Percentiles rank a stretch among this genome's conserved stretches.
These are phyloP conservation scores for Phytophthora pisi DNA, from an alignment of 352 stramenopile genomes.

Conservation along the genomic window DNA sequence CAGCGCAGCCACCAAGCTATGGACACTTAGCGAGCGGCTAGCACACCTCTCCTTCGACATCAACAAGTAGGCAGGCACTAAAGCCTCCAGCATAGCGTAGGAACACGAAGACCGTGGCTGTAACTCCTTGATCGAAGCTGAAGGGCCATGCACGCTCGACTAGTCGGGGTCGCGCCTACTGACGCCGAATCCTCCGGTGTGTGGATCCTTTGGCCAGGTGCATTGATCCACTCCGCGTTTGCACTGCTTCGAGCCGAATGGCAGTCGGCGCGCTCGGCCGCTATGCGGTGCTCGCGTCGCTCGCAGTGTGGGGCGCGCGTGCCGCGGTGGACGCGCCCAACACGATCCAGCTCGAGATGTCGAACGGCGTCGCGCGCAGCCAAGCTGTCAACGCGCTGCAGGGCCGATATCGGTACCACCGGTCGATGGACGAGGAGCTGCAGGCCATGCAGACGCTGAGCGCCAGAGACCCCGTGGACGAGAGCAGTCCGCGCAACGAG, in stretches of 20 bases:
- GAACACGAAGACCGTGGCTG: conserved; percentile 6
- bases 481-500: not conserved
- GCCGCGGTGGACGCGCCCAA: conserved; percentile 12
- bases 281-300: conserved; percentile 23
- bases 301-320: conserved; percentile 9
- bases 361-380: conserved; percentile 27
- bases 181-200: conserved; percentile 19
- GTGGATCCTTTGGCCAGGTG: conserved; percentile 7
- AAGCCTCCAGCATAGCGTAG: not conserved
- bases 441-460: conserved; percentile 6
- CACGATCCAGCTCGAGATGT: conserved; percentile 56
- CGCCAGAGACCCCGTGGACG: conserved; percentile 1
- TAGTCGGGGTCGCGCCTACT: conserved; percentile 19
- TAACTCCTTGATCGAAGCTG: conserved; percentile 13
- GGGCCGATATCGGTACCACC: conserved; percentile 23
- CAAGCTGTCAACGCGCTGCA: conserved; percentile 20
- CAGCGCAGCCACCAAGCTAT: conserved; percentile 41
- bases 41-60: conserved; percentile 38
- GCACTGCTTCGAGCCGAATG: conserved; percentile 6
- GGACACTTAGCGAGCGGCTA: conserved; percentile 48
- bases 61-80: conserved; percentile 17
- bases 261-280: conserved; percentile 4
- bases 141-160: conserved; percentile 7
- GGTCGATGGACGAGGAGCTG: conserved; percentile 17
- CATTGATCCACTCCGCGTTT: not conserved